Evolutionary conservation across 441 rosid species (phyloP).

Genomic region (Adansonia grandidieri): DNA sequence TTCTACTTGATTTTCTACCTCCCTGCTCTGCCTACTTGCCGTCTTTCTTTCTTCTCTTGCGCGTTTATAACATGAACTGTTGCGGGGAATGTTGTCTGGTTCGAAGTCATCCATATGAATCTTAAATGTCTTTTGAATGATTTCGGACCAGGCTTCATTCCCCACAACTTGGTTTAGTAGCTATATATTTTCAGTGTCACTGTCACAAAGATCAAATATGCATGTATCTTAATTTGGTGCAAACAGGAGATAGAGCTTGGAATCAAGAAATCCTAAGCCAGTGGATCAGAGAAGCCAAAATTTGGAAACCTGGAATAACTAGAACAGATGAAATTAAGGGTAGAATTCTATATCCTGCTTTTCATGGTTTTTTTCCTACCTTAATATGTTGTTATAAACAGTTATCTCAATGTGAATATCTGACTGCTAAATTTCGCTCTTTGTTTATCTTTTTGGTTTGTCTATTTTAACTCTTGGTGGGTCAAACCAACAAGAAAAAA

Average conservation of each 20-base stretch:
- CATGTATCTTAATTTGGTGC: background rate
- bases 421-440: conserved; percentile 18
- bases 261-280: background rate
- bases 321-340: conserved; percentile 1
- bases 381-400: conserved; percentile 7
- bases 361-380: background rate
- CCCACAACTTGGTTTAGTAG: conserved; percentile 49
- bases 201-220: background rate
- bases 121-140: conserved; percentile 33
- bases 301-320: background rate
- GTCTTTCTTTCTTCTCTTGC: background rate
- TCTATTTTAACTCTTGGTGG: conserved; percentile 31
- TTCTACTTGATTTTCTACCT: no score
- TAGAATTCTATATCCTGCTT: background rate
- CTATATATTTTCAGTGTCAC: background rate
- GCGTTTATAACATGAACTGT: conserved; percentile 30
- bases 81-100: conserved; percentile 71
- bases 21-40: no score
- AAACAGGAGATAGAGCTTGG: background rate
- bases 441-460: conserved; percentile 12
- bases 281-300: background rate
- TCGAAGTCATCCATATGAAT: conserved; percentile 50
- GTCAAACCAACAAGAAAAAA: conserved; percentile 25
- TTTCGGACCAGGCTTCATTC: conserved; percentile 82
- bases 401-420: conserved; percentile 26